Base-by-base conservation (phyloP, 345 rosid species). In the Cochlearia excelsa region DNA sequence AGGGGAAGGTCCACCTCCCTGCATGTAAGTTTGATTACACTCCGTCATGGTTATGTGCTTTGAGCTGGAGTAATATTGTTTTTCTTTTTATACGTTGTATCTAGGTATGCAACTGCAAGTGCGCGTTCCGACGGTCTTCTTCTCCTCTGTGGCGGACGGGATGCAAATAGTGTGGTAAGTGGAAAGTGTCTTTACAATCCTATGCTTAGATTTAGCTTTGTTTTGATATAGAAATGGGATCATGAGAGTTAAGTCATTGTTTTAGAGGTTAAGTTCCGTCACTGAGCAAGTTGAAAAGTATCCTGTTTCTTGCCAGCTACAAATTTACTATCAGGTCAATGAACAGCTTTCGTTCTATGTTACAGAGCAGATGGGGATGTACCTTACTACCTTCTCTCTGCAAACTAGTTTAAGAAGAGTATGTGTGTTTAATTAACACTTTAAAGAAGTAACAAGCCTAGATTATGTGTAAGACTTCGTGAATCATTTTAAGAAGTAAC, bases 111-210 rank as follows among this genome's bases (percentile, higher is more conserved):
- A 47, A 93, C 99, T 51, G 99, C 97, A 74, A 87, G 99, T 81
- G 99, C 99, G 23, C 88, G 97, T 35, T 90, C 99, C 56, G 97
- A 94, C 79, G 99, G 99, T 61, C 97, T 94, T 74, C 99, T 94
- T 63, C 76, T 94, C 66, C 99, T 94, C 60, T 94, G 97, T 79
- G 99, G 99, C 34, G 99, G 99, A 70, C 83, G 97, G 61, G 99
- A 94, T 81, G 84, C 88, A 28, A 94, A 74, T 55, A 87, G 96
- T 77, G 97, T 90, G 92, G 99, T 93, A 63, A 79, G 94, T 52
- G 51, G n/a, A 30, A 59, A 43, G 44, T 59, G 47, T 23, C 38
- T 2, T 43, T 50, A 45, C 51, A 30, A 26, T 6, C 40, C 5
- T 6, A 16, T 16, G 23, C 23, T 16, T 16, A 16, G 23, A 16